phyloP scores from a whole-genome alignment of 805 yeast species.

The Schwanniomyces occidentalis region DNA sequence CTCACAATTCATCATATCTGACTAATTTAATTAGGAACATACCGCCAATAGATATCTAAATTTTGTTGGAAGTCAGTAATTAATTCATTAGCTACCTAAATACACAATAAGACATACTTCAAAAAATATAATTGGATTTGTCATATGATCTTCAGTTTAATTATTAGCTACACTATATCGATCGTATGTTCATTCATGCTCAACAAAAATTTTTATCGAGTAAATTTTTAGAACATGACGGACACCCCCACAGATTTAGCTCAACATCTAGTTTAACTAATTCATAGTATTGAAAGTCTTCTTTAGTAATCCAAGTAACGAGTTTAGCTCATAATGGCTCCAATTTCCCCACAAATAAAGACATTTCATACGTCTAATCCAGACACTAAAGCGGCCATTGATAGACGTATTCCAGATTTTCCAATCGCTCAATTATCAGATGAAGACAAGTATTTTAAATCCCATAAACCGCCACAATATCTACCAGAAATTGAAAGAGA shows the following conservation, averaged over 20 bases:
- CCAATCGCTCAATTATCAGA: constrained; percentile 74
- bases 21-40: constrained; percentile 10
- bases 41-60: constrained; percentile 27
- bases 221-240: too few relatives aligned
- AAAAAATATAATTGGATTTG: constrained; percentile 45
- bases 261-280: too few relatives aligned
- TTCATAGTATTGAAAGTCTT: too few relatives aligned
- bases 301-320: too few relatives aligned
- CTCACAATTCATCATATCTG: neutral
- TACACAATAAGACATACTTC: constrained; percentile 31
- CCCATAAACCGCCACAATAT: constrained; percentile 74
- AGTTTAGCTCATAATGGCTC: constrained; percentile 2
- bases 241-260: too few relatives aligned
- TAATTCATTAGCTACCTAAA: constrained; percentile 9
- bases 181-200: too few relatives aligned
- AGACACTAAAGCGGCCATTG: constrained; percentile 71
- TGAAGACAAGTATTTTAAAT: constrained; percentile 74
- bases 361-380: constrained; percentile 63
- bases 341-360: constrained; percentile 10
- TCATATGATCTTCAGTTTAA: too few relatives aligned
- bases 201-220: too few relatives aligned
- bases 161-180: too few relatives aligned
- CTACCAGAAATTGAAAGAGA: constrained; percentile 59
- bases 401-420: constrained; percentile 69
- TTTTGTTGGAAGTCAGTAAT: too few relatives aligned